Conservation (phyloP, 106 monocot genomes). For the Amphibolis antarctica region DNA sequence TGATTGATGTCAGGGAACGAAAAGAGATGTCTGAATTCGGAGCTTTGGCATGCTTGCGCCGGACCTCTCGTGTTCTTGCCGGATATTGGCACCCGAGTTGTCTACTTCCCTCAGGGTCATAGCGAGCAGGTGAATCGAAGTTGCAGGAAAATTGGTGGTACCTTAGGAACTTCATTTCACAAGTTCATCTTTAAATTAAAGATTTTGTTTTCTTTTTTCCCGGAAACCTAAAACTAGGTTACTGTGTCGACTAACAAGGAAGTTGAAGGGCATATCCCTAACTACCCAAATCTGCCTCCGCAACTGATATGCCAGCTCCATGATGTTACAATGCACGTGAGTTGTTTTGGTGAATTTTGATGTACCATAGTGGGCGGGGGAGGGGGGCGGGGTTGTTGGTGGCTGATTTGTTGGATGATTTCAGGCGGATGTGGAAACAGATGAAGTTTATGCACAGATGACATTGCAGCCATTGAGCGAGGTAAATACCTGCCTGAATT, state of each 20-base stretch:
- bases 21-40: slow-evolving; percentile 70
- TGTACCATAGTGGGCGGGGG: not conserved
- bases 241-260: slow-evolving; percentile 89
- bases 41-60: slow-evolving; percentile 91
- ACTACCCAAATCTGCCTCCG: slow-evolving; percentile 81
- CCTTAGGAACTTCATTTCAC: not conserved
- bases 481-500: slow-evolving; percentile 24
- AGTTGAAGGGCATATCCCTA: slow-evolving; percentile 82
- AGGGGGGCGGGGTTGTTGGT: not conserved
- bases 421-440: slow-evolving; percentile 89
- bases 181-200: not conserved
- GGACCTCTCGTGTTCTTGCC: slow-evolving; percentile 83
- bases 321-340: slow-evolving; percentile 89
- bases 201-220: not conserved
- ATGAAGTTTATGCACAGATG: slow-evolving; percentile 94
- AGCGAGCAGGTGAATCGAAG: slow-evolving; percentile 55
- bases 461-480: slow-evolving; percentile 70
- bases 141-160: not conserved
- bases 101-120: slow-evolving; percentile 89
- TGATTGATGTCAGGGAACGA: slow-evolving; percentile 29
- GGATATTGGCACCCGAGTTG: slow-evolving; percentile 61
- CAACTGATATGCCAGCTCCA: slow-evolving; percentile 93
- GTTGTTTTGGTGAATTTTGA: slow-evolving; percentile 10
- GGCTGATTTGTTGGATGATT: slow-evolving; percentile 15
- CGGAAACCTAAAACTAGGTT: slow-evolving; percentile 28